A percentile compares a stretch with the other conserved stretches of the same genome.
Evolutionary conservation across 495 filamentous ascomycete species (phyloP).

Genomic region (Neurospora discreta): DNA sequence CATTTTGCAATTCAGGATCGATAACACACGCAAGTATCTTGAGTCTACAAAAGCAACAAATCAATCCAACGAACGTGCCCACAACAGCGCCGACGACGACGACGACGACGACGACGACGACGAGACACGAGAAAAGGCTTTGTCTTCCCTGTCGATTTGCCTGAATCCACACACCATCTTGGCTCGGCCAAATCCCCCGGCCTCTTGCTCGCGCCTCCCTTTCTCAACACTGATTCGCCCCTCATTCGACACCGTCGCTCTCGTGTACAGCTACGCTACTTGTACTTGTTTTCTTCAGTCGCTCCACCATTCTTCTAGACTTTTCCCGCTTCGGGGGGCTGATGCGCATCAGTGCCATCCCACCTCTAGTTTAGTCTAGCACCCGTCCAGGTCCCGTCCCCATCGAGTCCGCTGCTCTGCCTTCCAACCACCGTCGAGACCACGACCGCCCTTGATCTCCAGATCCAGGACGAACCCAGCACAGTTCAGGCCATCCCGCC

Average conservation of each 20-base stretch:
- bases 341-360: background rate
- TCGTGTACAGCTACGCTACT: too few relatives aligned
- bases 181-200: background rate
- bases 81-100: background rate
- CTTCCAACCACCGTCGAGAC: background rate
- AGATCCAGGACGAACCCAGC: background rate
- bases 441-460: background rate
- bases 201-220: background rate
- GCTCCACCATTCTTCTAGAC: background rate
- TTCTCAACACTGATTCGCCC: background rate
- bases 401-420: background rate
- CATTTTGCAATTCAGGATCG: background rate
- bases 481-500: background rate
- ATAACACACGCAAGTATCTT: background rate
- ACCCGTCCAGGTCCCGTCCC: background rate
- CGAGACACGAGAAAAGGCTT: background rate
- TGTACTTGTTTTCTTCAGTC: background rate
- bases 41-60: too few relatives aligned
- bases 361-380: background rate
- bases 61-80: background rate
- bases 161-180: background rate
- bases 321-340: background rate
- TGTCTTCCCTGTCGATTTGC: background rate
- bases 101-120: background rate
- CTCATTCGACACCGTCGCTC: background rate